phyloP scores from a whole-genome alignment of 768 basidiomycete species.

The Tylopilus cervinicoccineus region DNA sequence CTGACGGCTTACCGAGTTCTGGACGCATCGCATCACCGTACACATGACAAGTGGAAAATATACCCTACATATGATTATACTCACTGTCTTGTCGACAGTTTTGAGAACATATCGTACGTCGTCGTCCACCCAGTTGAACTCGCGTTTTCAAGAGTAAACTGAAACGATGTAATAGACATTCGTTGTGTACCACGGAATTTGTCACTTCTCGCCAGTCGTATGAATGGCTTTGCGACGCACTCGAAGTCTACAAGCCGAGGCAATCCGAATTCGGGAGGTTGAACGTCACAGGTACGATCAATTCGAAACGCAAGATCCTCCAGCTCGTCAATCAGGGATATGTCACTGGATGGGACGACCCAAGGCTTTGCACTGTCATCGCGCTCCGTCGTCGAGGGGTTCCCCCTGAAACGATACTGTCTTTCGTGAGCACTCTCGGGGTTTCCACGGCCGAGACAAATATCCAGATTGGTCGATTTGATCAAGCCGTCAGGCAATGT shows the following conservation, averaged over 20 bases:
- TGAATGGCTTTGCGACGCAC: conserved; percentile 97
- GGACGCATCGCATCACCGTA: conserved; percentile 88
- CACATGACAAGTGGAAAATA: conserved; percentile 90
- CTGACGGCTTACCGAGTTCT: conserved; percentile 94
- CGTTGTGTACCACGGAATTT: conserved; percentile 94
- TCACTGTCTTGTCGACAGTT: conserved; percentile 96
- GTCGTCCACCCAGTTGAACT: conserved; percentile 34
- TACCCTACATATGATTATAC: conserved; percentile 99
- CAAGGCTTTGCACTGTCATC: conserved; percentile 93
- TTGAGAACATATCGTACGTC: conserved; percentile 97
- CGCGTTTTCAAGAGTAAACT: neutral
- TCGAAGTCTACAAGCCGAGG: conserved; percentile 95
- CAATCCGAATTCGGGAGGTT: conserved; percentile 97
- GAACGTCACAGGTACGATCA: conserved; percentile 90
- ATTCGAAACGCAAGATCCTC: conserved; percentile 94
- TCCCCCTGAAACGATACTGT: conserved; percentile 92
- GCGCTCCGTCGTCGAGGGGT: conserved; percentile 92
- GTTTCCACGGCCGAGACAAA: conserved; percentile 82
- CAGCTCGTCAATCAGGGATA: conserved; percentile 80
- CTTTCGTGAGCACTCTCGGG: conserved; percentile 91
- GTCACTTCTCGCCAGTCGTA: conserved; percentile 94
- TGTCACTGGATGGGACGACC: conserved; percentile 96
- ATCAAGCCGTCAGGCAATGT: conserved; percentile 82
- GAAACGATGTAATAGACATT: conserved; percentile 60
- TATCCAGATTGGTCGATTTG: conserved; percentile 87